Percentiles rank a stretch among this genome's conserved stretches.
Evolutionary conservation across 495 filamentous ascomycete species (phyloP).

Genomic region (Neurospora sp.): DNA sequence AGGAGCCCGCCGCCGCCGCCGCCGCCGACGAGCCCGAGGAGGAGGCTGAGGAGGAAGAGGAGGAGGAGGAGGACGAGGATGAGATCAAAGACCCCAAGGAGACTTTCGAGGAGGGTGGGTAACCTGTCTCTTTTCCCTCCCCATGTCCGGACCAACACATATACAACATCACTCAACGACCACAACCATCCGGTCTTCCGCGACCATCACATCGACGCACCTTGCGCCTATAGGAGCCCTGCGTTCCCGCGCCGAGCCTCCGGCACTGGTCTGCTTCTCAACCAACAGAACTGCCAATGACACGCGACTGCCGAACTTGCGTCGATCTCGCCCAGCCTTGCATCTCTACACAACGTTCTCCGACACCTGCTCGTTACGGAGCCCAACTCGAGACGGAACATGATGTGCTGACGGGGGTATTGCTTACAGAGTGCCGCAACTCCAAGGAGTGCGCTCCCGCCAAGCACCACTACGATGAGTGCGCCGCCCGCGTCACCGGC

Average conservation of each 20-base stretch:
- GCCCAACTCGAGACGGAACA: background rate
- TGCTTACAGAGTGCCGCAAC: constrained; percentile 67
- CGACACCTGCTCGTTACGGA: background rate
- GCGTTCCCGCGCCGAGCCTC: background rate
- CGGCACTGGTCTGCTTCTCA: background rate
- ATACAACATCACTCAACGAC: background rate
- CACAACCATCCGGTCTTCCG: background rate
- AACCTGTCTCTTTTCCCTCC: background rate
- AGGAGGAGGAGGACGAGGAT: constrained; percentile 85
- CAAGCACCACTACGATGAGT: constrained; percentile 98
- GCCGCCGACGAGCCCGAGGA: constrained; percentile 37
- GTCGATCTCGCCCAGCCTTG: background rate
- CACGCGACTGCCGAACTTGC: background rate
- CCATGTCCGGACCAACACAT: background rate
- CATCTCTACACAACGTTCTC: background rate
- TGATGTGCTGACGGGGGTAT: constrained; percentile 17
- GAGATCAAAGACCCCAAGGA: constrained; percentile 84
- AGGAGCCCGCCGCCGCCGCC: constrained; percentile 32
- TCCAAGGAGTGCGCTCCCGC: constrained; percentile 72
- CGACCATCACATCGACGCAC: background rate
- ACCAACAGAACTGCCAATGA: background rate
- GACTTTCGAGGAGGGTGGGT: constrained; percentile 82
- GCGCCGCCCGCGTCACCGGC: constrained; percentile 80
- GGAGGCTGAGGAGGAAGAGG: constrained; percentile 50
- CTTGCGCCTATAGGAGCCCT: background rate